Evolutionary conservation across 345 rosid genomes (phyloP).

Genomic region (Barbarea vulgaris): DNA sequence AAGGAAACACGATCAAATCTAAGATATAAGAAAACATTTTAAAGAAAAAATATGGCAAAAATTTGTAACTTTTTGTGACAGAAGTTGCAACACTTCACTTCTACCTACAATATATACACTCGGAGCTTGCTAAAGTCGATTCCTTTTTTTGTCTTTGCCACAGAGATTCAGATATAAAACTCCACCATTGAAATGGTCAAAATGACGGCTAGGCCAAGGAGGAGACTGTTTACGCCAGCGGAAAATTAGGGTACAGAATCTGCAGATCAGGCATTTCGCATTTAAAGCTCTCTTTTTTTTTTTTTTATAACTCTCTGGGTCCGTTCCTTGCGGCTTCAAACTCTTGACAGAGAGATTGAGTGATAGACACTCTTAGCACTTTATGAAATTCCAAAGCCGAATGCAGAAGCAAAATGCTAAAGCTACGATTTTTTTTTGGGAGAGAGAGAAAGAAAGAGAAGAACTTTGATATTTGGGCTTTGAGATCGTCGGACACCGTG

Average conservation of each 20-base stretch:
- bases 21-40: constrained; percentile 7
- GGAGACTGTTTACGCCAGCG: constrained; percentile 52
- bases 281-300: neutral
- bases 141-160: constrained; percentile 7
- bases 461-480: constrained; percentile 28
- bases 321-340: constrained; percentile 13
- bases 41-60: neutral
- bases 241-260: constrained; percentile 41
- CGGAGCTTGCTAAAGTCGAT: constrained; percentile 1
- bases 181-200: neutral
- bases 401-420: constrained; percentile 31
- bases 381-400: constrained; percentile 22
- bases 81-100: constrained; percentile 4
- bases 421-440: constrained; percentile 1
- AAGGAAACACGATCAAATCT: constrained; percentile 16
- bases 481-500: constrained; percentile 39
- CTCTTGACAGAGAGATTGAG: constrained; percentile 27
- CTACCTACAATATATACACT: neutral
- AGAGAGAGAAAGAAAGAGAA: constrained; percentile 18
- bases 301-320: neutral
- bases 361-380: constrained; percentile 28
- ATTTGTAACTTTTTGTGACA: constrained; percentile 23
- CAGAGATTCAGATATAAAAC: constrained; percentile 14
- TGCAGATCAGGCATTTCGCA: constrained; percentile 34
- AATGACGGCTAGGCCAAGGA: constrained; percentile 14